Evolutionary conservation across 495 filamentous ascomycete species (phyloP), one percentile per base, ranked within the genome.

Genomic region (Bathelium albidoporum): DNA sequence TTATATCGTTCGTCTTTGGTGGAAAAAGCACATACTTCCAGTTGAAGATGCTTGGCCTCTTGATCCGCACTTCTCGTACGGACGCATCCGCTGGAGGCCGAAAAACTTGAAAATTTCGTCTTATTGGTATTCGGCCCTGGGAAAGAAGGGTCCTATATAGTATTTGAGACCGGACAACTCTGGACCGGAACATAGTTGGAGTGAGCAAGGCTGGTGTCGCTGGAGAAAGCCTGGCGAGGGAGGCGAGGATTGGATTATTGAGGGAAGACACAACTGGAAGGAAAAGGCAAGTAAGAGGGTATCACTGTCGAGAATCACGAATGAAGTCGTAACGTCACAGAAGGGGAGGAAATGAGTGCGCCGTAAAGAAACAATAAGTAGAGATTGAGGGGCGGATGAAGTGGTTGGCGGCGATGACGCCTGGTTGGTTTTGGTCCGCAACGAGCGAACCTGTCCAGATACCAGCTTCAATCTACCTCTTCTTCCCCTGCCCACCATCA

Each of bases 11-110:
- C 7, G 9, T 29, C 24, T 29, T 7, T 29, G 22, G 29, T n/a
- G 11, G 24, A 29, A 29, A 29, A 29, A 24, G 49, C 22, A 55
- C 49, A 16, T 55, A 55, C 49, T 55, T 55, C 16, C 39, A 55
- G 12, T 63, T 68, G 59, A 67, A 67, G 63, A 74, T 67, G 34
- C 67, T 64, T 1, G 61, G 67, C 43, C 58, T 59, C 58, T 65
- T 60, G 60, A 74, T 68, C 45, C 72, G 71, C 41, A 75, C 71
- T 44, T 65, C 59, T 61, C 71, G 73, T 20, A 55, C 24, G 11
- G 49, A 29, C 20, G 49, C 22, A 55, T 55, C 24, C 11, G 12
- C 22, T 29, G 49, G 12, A 55, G 0, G 4, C 4, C 20, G 49
- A 55, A 55, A 55, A 24, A 26, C 29, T 9, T 55, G 49, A 5